Base-by-base conservation (phyloP, 805 yeast genomes). In the Hanseniaspora valbyensis region DNA sequence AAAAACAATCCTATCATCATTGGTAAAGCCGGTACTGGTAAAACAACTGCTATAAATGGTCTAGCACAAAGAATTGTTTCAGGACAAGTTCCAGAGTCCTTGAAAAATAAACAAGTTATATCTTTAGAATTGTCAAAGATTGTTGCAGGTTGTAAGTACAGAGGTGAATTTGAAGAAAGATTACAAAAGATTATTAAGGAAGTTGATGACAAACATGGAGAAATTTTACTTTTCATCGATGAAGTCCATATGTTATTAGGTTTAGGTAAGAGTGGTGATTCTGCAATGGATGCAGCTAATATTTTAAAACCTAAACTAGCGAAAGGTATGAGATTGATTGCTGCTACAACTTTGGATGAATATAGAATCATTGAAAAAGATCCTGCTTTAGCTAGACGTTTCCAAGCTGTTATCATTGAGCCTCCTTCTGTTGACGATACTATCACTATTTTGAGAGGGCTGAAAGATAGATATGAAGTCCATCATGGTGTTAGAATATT, bases 11-110 rank as follows among this genome's bases (percentile, higher is more conserved):
- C 98, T 0, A 95, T 92, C 1, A 66, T 90, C 50, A 88, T 92
- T 38, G 98, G 98, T 55, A 79, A 84, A 57, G 98, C 98, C 1
- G 98, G 98, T 68, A 94, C 96, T 0, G 98, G 98, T 69, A 90
- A 90, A 65, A 92, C 97, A 0, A 94, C 97, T 6, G 79, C 92
- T 52, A 83, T 92, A 78, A 98, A 92, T 62, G 98, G 97, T 0
- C 70, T 92, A 36, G 97, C 97, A 0, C 97, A 92, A 66, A 71
- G 96, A 59, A 89, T 92, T 44, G 78, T 86, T 8, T 78, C 83
- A 52, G 90, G 90, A 12, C 95, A 89, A 62, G 98, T 90, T 1
- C 97, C 97, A 0, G 97, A 92, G 55, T 77, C 88, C 39, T 81
- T 90, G 82, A 85, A 88, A 62, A 80, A 83, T 51, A 92, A 92